Evolutionary conservation across 1,139 yeast species (phyloP), one percentile per base, ranked within the genome.

Genomic region (Yamadazyma sp.): DNA sequence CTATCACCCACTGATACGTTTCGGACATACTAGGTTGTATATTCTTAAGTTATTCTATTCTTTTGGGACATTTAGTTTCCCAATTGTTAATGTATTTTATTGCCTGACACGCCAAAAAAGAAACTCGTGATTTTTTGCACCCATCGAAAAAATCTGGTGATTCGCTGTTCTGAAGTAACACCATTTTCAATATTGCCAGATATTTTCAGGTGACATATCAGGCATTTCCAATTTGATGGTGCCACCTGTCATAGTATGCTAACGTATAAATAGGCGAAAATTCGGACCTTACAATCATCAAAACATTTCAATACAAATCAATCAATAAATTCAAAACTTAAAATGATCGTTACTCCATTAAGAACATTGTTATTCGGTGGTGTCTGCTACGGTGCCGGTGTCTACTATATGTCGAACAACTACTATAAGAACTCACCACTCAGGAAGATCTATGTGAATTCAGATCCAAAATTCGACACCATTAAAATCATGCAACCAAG

Each of bases 281-380:
- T 9, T n/a, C 6, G 8, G n/a, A 12, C 7, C 7, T 15, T 27
- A 3, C 9, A 12, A 6, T 15, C 29, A 15, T 27, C 29, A 27
- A 20, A 15, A 18, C 10, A n/a, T 13, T 34, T 33, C 31, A 18
- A 26, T 11, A 15, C n/a, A n/a, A n/a, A n/a, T 15, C 27, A 33
- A 34, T 22, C 28, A 18, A 26, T 15, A 13, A 20, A 22, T 9
- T 18, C 20, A 13, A 20, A 32, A 12, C 17, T 25, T 9, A 27
- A 13, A 30, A 45, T 43, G 47, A 32, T 43, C 22, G 17, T 51
- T 17, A 52, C 61, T 35, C 67, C 70, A 38, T 40, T 42, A 37
- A 57, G 52, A 50, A 67, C 70, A 12, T 54, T 68, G 37, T 33
- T 60, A 10, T 43, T 56, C 24, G 73, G 73, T 33, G 73, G 71